Base-by-base conservation (phyloP, 768 basidiomycete genomes). In the Pleurotus djamor region DNA sequence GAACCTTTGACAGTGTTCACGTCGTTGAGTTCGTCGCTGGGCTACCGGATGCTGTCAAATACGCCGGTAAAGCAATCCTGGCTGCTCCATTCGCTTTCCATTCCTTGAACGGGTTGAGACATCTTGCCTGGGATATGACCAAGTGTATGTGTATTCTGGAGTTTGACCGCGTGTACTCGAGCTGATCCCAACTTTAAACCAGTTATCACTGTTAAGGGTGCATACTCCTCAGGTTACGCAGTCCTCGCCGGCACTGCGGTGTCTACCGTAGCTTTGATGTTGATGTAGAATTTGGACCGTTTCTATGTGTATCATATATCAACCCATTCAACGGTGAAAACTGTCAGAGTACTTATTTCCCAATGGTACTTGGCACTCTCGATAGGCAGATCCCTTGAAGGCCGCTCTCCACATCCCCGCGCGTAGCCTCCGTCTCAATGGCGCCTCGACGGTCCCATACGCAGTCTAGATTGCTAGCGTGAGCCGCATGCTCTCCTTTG, bases 81-180 rank as follows among this genome's bases (percentile, higher is more conserved):
- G 94, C 94, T 10, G 80, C 84, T 3, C 93, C 96, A 1, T 96
- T 97, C 72, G 84, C 92, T 13, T 98, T 89, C 84, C 96, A 98
- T 76, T 83, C 85, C 6, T 80, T 86, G 73, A 98, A 98, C 73
- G 96, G 96, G 3, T 61, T 98, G 61, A 84, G 96, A 44, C 96
- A 98, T 79, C 76, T 98, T 66, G 72, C 74, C 36, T 98, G 96
- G 96, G 96, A 98, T 75, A 73, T 83, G 69, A 87, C 88, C 60
- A 90, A 88, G 79, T 88, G 96, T 98, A 67, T 65, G 95, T 85
- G 33, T 28, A 7, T 59, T 43, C 13, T 14, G 5, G n/a, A n/a
- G 47, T 34, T 57, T n/a, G 32, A 61, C 55, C 28, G 49, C 57
- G 5, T 10, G 32, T 34, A 4, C n/a, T 8, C 59, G 5, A 45